A percentile compares a stretch with the other conserved stretches of the same genome.
Evolutionary conservation across 306 rosid genomes (phyloP).

Genomic region (Glycyrrhiza uralensis): DNA sequence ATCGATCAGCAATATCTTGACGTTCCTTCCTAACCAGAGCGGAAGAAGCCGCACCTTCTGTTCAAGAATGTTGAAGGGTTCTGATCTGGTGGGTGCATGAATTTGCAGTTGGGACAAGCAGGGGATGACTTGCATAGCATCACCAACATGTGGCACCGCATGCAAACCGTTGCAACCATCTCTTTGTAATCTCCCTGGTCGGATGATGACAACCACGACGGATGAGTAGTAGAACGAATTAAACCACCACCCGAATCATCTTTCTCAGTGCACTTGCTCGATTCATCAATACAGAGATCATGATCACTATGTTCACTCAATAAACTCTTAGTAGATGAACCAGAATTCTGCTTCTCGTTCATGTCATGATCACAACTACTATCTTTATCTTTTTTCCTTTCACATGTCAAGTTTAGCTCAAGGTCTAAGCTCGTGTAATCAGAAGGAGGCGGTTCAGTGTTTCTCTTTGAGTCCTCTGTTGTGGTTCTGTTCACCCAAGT

Average conservation of each 20-base stretch:
- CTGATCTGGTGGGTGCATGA: slow-evolving; percentile 68
- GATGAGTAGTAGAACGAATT: slow-evolving; percentile 25
- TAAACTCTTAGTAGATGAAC: slow-evolving; percentile 16
- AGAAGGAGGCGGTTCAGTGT: slow-evolving; percentile 23
- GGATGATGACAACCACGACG: slow-evolving; percentile 55
- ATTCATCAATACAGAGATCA: slow-evolving; percentile 30
- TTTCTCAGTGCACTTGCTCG: slow-evolving; percentile 18
- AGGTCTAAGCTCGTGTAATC: slow-evolving; percentile 68
- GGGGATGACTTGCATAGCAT: slow-evolving; percentile 90
- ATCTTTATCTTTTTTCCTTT: slow-evolving; percentile 30
- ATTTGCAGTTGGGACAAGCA: slow-evolving; percentile 93
- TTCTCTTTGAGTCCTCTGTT: slow-evolving; percentile 47
- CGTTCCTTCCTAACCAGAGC: slow-evolving; percentile 27
- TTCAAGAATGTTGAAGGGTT: slow-evolving; percentile 55
- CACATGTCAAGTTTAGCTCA: slow-evolving; percentile 72
- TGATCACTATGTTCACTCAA: slow-evolving; percentile 15
- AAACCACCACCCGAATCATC: slow-evolving; percentile 23
- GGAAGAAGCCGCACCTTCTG: slow-evolving; percentile 48
- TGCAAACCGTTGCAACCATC: slow-evolving; percentile 92
- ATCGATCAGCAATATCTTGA: neutral
- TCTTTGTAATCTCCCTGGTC: slow-evolving; percentile 51
- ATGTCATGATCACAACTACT: neutral
- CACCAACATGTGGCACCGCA: slow-evolving; percentile 79
- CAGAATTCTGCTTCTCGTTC: slow-evolving; percentile 23
- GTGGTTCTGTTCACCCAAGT: slow-evolving; percentile 51